phyloP scores from a whole-genome alignment of 2,329 filamentous ascomycete species.

The Rhynchosporium secalis region DNA sequence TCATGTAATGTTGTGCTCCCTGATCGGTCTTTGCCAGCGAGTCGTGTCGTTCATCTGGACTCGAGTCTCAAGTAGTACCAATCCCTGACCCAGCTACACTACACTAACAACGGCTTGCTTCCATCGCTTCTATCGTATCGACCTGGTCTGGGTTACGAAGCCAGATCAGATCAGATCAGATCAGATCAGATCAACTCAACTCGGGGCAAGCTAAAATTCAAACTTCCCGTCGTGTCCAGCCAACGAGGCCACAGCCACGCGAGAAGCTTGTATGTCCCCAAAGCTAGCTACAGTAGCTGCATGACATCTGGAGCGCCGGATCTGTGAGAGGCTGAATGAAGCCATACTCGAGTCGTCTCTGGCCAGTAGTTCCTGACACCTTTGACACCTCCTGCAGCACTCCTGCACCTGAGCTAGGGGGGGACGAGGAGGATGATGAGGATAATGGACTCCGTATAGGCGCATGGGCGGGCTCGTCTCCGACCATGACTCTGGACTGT shows the following conservation, averaged over 20 bases:
- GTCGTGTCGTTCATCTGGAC: conserved; percentile 18
- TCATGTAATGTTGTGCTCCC: conserved; percentile 4
- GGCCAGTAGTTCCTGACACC: conserved; percentile 4
- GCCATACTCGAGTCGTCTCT: conserved; percentile 16
- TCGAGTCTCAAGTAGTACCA: conserved; percentile 1
- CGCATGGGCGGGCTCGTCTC: no score
- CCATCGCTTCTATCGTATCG: background rate
- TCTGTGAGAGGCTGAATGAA: conserved; percentile 28
- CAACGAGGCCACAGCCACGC: conserved; percentile 10
- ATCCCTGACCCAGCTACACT: background rate
- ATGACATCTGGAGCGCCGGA: conserved; percentile 16
- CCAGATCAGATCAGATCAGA: background rate
- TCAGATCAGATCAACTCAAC: background rate
- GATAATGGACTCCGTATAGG: background rate
- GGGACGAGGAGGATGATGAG: background rate
- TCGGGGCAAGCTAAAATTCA: background rate
- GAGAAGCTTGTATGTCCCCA: conserved; percentile 16
- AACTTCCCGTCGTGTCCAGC: conserved; percentile 7
- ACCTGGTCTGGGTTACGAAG: background rate
- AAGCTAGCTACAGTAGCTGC: conserved; percentile 14
- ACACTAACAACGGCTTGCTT: no score
- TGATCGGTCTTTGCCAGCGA: conserved; percentile 11
- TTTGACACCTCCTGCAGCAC: background rate
- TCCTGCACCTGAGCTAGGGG: conserved; percentile 2
- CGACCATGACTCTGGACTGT: conserved; percentile 1